These are phyloP conservation scores for Physcomitrium patens DNA, from an alignment of 225 moss, liverwort and hornwort species.

Conservation along the genomic window DNA sequence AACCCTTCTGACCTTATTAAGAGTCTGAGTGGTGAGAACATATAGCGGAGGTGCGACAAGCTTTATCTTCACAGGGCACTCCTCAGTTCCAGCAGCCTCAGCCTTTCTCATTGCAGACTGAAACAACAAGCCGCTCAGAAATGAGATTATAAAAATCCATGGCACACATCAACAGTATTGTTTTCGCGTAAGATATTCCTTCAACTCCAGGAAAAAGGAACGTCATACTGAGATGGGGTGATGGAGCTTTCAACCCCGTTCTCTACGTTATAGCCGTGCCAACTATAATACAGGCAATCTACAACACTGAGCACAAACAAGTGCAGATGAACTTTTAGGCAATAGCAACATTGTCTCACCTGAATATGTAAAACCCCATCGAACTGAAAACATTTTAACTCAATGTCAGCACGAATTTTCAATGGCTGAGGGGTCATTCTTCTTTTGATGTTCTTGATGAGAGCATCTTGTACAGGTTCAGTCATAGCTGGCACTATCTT, in stretches of 20 bases:
- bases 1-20: constrained; percentile 72
- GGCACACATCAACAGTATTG: background rate
- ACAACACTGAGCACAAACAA: background rate
- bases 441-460: constrained; percentile 92
- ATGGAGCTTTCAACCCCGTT: background rate
- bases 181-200: background rate
- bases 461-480: constrained; percentile 84
- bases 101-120: constrained; percentile 97
- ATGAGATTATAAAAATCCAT: background rate
- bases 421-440: constrained; percentile 97
- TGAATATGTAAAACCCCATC: constrained; percentile 96
- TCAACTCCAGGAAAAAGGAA: no score
- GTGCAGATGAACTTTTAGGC: background rate
- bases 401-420: constrained; percentile 97
- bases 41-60: constrained; percentile 96
- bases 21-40: constrained; percentile 96
- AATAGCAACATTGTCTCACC: constrained; percentile 44
- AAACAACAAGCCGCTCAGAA: constrained; percentile 8
- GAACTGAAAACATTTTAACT: constrained; percentile 90
- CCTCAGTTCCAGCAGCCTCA: constrained; percentile 87
- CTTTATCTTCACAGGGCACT: constrained; percentile 98
- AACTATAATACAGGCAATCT: background rate
- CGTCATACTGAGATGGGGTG: no score
- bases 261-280: background rate
- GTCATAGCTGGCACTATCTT: constrained; percentile 90